Percentiles rank a stretch among this genome's conserved stretches.
phyloP scores from a whole-genome alignment of 2,329 filamentous ascomycete species.

The Paraphaeosphaeria sporulosa region DNA sequence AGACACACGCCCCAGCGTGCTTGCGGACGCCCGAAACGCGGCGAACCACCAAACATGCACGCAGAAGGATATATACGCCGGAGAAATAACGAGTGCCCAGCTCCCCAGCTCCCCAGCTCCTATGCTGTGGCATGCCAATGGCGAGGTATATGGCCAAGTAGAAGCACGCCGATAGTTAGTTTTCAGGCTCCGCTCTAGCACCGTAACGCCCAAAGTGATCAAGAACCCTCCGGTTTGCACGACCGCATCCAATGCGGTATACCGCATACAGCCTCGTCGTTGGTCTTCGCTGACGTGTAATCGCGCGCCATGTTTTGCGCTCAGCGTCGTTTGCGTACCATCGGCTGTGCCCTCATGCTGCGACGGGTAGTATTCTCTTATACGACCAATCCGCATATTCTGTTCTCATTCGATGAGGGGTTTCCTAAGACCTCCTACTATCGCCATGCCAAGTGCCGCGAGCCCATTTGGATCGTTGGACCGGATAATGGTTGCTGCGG shows the following conservation, averaged over 20 bases:
- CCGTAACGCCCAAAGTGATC: slow-evolving; percentile 12
- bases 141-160: slow-evolving; percentile 15
- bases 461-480: slow-evolving; percentile 74
- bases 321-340: neutral
- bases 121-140: slow-evolving; percentile 15
- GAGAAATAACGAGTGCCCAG: slow-evolving; percentile 8
- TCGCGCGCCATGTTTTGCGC: neutral
- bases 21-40: neutral
- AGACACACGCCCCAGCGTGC: slow-evolving; percentile 10
- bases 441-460: slow-evolving; percentile 66
- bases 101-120: slow-evolving; percentile 18
- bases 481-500: slow-evolving; percentile 81
- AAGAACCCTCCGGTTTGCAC: neutral
- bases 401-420: slow-evolving; percentile 68
- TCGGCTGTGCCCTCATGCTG: neutral
- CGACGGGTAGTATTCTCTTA: neutral
- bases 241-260: neutral
- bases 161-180: slow-evolving; percentile 11
- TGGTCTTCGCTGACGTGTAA: neutral
- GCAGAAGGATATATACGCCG: neutral
- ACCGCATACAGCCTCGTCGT: neutral
- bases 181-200: slow-evolving; percentile 5
- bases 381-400: neutral
- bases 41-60: slow-evolving; percentile 6
- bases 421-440: slow-evolving; percentile 69